Base-by-base conservation (phyloP, 2,329 filamentous ascomycete species). In the Neofusicoccum cordaticola region DNA sequence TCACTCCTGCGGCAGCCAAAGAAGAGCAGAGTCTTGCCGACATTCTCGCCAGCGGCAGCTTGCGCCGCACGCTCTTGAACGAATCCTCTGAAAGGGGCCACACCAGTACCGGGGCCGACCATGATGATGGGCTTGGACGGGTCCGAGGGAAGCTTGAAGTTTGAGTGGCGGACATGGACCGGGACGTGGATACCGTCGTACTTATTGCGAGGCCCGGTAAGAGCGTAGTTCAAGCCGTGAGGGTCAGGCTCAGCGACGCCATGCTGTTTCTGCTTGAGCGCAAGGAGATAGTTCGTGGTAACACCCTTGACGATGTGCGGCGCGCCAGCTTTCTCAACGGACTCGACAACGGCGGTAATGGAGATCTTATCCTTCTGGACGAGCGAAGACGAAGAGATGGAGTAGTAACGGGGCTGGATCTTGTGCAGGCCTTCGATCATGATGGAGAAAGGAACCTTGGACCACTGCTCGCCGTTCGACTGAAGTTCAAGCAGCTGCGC, bases 111-210 rank as follows among this genome's bases (percentile, higher is more conserved):
- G 12, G 95, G 95, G 27, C 95, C 95, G 71, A 98, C 88, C 88
- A 97, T 93, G 77, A 99, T 96, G 71, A 99, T 83, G 35, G 95
- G 95, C 80, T 96, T 96, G 56, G 90, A 87, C 3, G 95, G 93
- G 73, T 99, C 93, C 15, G 95, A 97, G 8, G 95, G 95, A 35
- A 99, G 87, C 83, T 98, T 98, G 87, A 99, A 99, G 83, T 98
- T 99, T 69, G 95, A 98, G 81, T 97, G 94, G 69, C 95, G 92
- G 66, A 99, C 88, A 75, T 99, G 95, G 13, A 99, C 92, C 2
- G 95, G 95, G 27, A 98, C 90, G 74, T 96, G 93, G 66, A 97
- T 89, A 67, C 94, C 94, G 72, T 97, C 92, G 78, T 98, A 99
- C 81, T 96, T 98, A 85, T 97, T 96, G 73, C 95, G 88, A 15